A percentile compares a stretch with the other conserved stretches of the same genome.
Conservation (phyloP, 1,139 yeast genomes). For the Yamadazyma friedrichii region DNA sequence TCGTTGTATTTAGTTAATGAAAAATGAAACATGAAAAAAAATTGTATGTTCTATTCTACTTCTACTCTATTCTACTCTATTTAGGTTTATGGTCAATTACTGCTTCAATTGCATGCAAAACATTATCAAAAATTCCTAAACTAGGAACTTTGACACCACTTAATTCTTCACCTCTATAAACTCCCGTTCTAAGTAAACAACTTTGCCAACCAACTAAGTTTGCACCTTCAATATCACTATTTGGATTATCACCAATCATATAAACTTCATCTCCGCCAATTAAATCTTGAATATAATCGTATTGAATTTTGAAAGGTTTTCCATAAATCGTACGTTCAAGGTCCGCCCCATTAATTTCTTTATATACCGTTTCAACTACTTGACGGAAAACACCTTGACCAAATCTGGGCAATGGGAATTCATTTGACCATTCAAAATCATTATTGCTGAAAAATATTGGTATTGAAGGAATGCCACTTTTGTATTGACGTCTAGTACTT, state of each 20-base stretch:
- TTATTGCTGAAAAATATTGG: slow-evolving; percentile 86
- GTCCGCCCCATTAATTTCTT: slow-evolving; percentile 44
- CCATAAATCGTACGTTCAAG: slow-evolving; percentile 70
- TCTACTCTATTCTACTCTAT: not conserved
- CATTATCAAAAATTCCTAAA: slow-evolving; percentile 50
- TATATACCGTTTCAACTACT: slow-evolving; percentile 61
- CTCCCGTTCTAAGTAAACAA: slow-evolving; percentile 83
- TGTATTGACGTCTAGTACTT: slow-evolving; percentile 54
- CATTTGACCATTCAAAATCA: slow-evolving; percentile 91
- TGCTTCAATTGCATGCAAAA: slow-evolving; percentile 40
- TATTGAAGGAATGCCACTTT: slow-evolving; percentile 50
- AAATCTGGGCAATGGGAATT: slow-evolving; percentile 73
- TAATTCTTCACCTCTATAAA: slow-evolving; percentile 66
- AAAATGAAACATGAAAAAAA: too few relatives aligned
- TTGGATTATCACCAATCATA: slow-evolving; percentile 98
- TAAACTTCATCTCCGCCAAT: slow-evolving; percentile 53
- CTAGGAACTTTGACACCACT: slow-evolving; percentile 33
- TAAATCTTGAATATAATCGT: slow-evolving; percentile 63
- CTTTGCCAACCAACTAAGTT: slow-evolving; percentile 86
- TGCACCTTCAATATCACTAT: slow-evolving; percentile 88
- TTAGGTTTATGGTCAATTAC: slow-evolving; percentile 21
- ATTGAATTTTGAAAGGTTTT: slow-evolving; percentile 78
- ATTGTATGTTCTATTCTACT: too few relatives aligned
- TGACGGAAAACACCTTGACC: slow-evolving; percentile 91
- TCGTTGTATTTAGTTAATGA: too few relatives aligned